phyloP scores from a whole-genome alignment of 2,329 filamentous ascomycete species.

The Magnaporthiopsis incrustans region DNA sequence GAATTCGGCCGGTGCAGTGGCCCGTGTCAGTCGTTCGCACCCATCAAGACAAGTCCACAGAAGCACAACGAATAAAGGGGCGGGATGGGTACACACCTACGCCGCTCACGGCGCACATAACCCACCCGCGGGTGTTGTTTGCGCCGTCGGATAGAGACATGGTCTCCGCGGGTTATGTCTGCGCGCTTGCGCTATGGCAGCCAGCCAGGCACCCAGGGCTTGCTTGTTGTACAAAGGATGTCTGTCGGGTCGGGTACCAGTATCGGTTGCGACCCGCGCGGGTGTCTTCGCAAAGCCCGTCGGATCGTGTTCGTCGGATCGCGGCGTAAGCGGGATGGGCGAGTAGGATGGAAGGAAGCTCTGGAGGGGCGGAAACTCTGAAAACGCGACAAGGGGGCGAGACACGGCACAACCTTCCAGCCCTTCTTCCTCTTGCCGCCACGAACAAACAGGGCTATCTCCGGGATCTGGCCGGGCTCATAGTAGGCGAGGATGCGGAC shows the following conservation, averaged over 20 bases:
- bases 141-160: slow-evolving; percentile 40
- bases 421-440: neutral
- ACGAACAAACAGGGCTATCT: neutral
- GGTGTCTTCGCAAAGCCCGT: neutral
- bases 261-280: neutral
- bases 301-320: neutral
- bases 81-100: slow-evolving; percentile 39
- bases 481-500: neutral
- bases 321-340: neutral
- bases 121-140: slow-evolving; percentile 89
- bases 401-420: neutral
- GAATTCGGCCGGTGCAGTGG: neutral
- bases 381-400: neutral
- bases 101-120: slow-evolving; percentile 81
- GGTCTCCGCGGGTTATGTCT: slow-evolving; percentile 14
- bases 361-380: neutral
- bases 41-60: neutral
- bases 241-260: neutral
- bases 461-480: neutral
- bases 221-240: neutral
- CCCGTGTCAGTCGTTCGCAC: neutral
- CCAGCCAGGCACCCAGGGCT: no score
- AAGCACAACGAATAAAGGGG: slow-evolving; percentile 2
- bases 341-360: neutral
- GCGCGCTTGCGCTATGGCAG: neutral